Base-by-base conservation (phyloP, 768 basidiomycete genomes). In the Tricholoma matsutake region DNA sequence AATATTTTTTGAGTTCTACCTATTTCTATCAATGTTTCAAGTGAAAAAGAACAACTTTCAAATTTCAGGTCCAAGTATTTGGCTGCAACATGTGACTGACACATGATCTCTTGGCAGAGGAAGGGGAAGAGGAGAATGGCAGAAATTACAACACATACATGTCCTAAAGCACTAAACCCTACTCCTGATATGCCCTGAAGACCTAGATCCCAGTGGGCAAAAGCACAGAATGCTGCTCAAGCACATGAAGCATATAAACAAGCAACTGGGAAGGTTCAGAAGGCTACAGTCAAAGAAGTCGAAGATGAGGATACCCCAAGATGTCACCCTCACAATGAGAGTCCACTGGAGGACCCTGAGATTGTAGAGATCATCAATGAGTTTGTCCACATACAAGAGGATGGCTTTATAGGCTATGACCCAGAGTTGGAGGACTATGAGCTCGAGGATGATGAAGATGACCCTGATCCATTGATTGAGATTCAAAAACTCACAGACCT, bases 141-240 rank as follows among this genome's bases (percentile, higher is more conserved):
- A 39, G 11, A 41, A 41, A 41, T 13, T 1, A 41, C 11, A 16
- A 16, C 39, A 41, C 39, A 41, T 41, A 41, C 11, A 16, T 69
- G 4, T 54, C 41, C 37, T 64, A 66, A 20, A 65, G 64, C 37
- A 39, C 37, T 39, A 39, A 39, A 39, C 6, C 37, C 37, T 39
- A 39, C 37, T 39, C 37, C 37, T 39, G 37, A 41, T 41, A 41
- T 41, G 39, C 39, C 39, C 11, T 14, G 16, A 41, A 41, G 39
- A 41, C 11, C 39, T 41, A 16, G 39, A 41, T 6, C 39, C 39
- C 39, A 41, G 39, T 1, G 13, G 39, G 1, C 39, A 41, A 41
- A 41, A 16, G 11, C 39, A 41, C 39, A 41, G 39, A 41, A 41
- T 31, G 53, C 53, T 28, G 53, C 34, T 31, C 34, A 34, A 31